Percentiles rank a stretch among this genome's conserved stretches.
Evolutionary conservation across 78 protist genomes (phyloP).

Genomic region (Creolimax fragrantissima): DNA sequence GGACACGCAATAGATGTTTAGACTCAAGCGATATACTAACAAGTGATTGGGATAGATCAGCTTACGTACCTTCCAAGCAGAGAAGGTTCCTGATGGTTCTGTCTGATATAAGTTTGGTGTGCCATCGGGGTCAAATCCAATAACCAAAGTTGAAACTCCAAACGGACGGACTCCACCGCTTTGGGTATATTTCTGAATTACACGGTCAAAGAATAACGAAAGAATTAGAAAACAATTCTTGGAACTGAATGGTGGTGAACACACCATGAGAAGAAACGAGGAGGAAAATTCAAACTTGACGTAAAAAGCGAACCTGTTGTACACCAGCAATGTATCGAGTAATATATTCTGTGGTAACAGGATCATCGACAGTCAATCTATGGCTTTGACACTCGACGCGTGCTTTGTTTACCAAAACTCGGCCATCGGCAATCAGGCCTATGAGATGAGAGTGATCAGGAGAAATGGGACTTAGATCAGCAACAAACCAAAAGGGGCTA

Average conservation of each 20-base stretch:
- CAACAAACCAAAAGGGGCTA: not conserved
- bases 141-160: slow-evolving; percentile 92
- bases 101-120: slow-evolving; percentile 88
- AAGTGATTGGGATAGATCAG: not conserved
- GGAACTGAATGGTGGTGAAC: not conserved
- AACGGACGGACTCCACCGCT: slow-evolving; percentile 97
- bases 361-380: slow-evolving; percentile 89
- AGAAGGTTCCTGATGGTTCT: slow-evolving; percentile 89
- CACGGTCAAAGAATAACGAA: not conserved
- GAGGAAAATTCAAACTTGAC: not conserved
- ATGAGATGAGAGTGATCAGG: not conserved
- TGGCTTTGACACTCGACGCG: slow-evolving; percentile 91
- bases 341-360: slow-evolving; percentile 79
- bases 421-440: slow-evolving; percentile 95
- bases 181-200: slow-evolving; percentile 88
- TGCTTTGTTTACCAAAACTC: slow-evolving; percentile 85
- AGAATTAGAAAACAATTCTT: not conserved
- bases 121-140: slow-evolving; percentile 88
- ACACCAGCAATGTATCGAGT: slow-evolving; percentile 84
- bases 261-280: not conserved
- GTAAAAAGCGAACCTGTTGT: slow-evolving; percentile 61
- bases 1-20: not conserved
- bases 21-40: not conserved
- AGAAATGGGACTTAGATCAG: not conserved
- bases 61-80: slow-evolving; percentile 81